Evolutionary conservation across 257 asterid species (phyloP), one percentile per base, ranked within the genome.

Genomic region (Solanum gandarillasii): DNA sequence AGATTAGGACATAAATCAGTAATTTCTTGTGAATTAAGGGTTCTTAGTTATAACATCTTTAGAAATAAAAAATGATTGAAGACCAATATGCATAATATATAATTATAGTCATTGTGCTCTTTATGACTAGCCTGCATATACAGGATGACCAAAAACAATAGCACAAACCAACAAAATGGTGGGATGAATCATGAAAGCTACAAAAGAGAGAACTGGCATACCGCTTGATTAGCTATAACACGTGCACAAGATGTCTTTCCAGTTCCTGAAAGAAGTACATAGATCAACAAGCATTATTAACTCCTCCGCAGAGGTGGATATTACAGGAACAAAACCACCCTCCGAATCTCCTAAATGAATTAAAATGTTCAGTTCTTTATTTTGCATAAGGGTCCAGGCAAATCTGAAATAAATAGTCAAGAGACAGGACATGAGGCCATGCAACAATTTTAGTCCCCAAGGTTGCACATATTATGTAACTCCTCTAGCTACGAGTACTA

Each of bases 221-320:
- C 98, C 96, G 97, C 96, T 95, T 95, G 96, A 90, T 90, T 92
- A 87, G 99, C 98, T 88, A 97, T 97, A 85, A 95, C 99, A 70
- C 99, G 99, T 89, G 99, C 99, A 92, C 96, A 95, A 85, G 99
- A 97, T 71, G 99, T 97, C 92, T 97, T 97, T 86, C 99, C 99
- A 5, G 98, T 97, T 90, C 99, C 99, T 95, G 93, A 92, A 91
- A 92, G 88, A 91, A 89, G 91, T 87, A 46, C 89, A 88, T n/a
- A 46, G 70, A 20, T 82, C 43, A 82, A 82, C 43, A 31, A 9
- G 31, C 70, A 48, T 82, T 82, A 82, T 82, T 5, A 82, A 82
- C 86, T 29, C 86, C 86, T 20, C 27, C 0, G 29, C 41, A 48
- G 43, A 82, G 29, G 11, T 48, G 86, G 70, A 82, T 82, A 82